A percentile compares a stretch with the other conserved stretches of the same genome.
phyloP scores from a whole-genome alignment of 768 basidiomycete species.

The Naematelia encephala region DNA sequence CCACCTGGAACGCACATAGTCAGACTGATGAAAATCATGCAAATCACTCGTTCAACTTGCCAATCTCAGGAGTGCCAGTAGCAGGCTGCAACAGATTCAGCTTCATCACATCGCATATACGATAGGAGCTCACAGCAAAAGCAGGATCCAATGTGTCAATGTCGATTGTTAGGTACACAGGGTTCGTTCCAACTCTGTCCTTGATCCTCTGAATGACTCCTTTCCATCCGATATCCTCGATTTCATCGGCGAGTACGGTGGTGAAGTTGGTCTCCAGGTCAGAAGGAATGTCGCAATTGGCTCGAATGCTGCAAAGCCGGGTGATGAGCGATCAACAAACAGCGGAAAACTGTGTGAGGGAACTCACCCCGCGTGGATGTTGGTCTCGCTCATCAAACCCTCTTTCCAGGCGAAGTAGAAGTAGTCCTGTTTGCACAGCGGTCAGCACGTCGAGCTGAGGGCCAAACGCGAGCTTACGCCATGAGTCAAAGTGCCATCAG shows the following conservation, averaged over 20 bases:
- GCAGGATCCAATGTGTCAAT: slow-evolving; percentile 47
- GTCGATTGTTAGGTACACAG: slow-evolving; percentile 62
- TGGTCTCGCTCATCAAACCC: slow-evolving; percentile 63
- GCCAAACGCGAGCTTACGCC: slow-evolving; percentile 56
- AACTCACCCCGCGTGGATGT: slow-evolving; percentile 74
- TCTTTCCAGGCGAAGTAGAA: slow-evolving; percentile 76
- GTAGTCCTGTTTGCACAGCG: slow-evolving; percentile 72
- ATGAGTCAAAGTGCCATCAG: slow-evolving; percentile 1
- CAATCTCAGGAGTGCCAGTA: slow-evolving; percentile 28
- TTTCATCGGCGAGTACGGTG: slow-evolving; percentile 73
- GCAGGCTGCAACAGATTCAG: slow-evolving; percentile 15
- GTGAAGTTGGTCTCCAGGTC: slow-evolving; percentile 76
- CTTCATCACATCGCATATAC: not conserved
- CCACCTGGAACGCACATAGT: slow-evolving; percentile 39
- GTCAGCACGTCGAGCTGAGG: slow-evolving; percentile 55
- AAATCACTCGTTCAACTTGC: no score
- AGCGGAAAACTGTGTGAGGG: not conserved
- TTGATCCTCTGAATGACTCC: slow-evolving; percentile 70
- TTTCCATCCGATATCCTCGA: slow-evolving; percentile 71
- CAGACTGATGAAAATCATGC: no score
- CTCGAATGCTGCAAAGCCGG: slow-evolving; percentile 53
- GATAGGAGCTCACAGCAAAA: not conserved
- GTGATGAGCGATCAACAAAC: not conserved
- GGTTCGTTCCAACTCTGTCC: slow-evolving; percentile 65
- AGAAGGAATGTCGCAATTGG: slow-evolving; percentile 61